These are phyloP conservation scores for Ensete glaucum DNA, from an alignment of 176 grass and related monocot species.

Conservation along the genomic window DNA sequence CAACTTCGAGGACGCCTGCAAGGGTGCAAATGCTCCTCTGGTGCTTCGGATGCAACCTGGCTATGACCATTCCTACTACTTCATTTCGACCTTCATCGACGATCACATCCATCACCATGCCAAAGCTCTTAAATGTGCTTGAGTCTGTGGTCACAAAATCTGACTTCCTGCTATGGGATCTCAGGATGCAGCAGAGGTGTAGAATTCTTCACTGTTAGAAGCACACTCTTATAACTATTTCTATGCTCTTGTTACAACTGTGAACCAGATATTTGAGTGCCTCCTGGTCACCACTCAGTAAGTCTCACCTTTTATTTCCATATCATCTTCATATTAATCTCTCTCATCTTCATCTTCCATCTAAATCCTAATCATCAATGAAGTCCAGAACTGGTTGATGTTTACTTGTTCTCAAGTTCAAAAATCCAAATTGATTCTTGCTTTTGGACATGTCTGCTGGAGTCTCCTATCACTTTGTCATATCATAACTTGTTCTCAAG, in stretches of 20 bases:
- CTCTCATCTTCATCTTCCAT: too few relatives aligned
- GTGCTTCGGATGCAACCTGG: slow-evolving; percentile 65
- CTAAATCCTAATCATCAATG: too few relatives aligned
- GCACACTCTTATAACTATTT: neutral
- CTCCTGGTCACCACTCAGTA: neutral
- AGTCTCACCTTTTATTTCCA: too few relatives aligned
- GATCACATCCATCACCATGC: slow-evolving; percentile 88
- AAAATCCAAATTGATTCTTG: too few relatives aligned
- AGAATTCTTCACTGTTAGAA: neutral
- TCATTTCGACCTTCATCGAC: slow-evolving; percentile 76
- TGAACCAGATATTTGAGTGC: neutral
- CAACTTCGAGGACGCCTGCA: slow-evolving; percentile 79
- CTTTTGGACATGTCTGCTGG: too few relatives aligned
- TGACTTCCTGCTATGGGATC: neutral
- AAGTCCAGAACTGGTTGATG: too few relatives aligned
- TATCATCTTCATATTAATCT: too few relatives aligned
- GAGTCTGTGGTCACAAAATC: neutral
- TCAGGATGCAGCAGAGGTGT: neutral
- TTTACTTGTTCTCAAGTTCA: too few relatives aligned
- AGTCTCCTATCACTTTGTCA: too few relatives aligned
- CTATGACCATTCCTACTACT: slow-evolving; percentile 91
- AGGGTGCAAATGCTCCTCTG: slow-evolving; percentile 43
- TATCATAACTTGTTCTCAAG: too few relatives aligned
- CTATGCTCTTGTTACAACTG: neutral
- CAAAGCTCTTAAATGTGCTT: slow-evolving; percentile 36